Conservation (phyloP, 129 eudicot genomes). For the Calendula officinalis region DNA sequence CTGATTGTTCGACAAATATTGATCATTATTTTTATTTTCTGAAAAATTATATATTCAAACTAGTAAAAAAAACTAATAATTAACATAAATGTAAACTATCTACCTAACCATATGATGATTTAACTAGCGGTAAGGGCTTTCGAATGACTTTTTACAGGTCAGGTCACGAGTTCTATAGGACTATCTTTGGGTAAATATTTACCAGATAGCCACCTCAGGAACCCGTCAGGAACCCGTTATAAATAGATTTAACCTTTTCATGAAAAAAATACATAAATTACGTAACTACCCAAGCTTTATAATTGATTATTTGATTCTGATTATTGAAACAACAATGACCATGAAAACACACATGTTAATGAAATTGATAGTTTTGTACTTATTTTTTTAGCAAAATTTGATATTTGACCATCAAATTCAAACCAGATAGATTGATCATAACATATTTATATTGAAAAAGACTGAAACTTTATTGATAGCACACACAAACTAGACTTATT, state of each 20-base stretch:
- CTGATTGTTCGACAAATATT: neutral
- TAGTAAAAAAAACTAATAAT: neutral
- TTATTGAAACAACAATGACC: neutral
- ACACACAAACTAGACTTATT: constrained; percentile 15
- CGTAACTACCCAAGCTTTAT: constrained; percentile 1
- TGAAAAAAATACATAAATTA: neutral
- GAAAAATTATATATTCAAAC: neutral
- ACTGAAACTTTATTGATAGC: constrained; percentile 19
- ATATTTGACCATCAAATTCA: constrained; percentile 8
- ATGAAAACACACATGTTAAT: neutral
- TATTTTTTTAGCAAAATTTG: neutral
- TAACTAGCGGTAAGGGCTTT: too few relatives aligned
- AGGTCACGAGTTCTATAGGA: too few relatives aligned
- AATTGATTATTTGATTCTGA: neutral
- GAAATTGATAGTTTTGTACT: too few relatives aligned
- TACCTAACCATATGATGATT: too few relatives aligned
- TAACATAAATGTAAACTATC: too few relatives aligned
- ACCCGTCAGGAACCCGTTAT: too few relatives aligned
- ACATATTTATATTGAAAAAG: constrained; percentile 14
- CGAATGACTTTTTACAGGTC: too few relatives aligned
- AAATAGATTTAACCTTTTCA: too few relatives aligned
- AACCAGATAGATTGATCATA: constrained; percentile 13
- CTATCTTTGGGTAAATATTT: too few relatives aligned
- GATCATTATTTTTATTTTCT: too few relatives aligned
- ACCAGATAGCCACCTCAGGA: too few relatives aligned